These are phyloP conservation scores for Sphagnum tenellum DNA, from an alignment of 225 moss, liverwort and hornwort species.

Conservation along the genomic window DNA sequence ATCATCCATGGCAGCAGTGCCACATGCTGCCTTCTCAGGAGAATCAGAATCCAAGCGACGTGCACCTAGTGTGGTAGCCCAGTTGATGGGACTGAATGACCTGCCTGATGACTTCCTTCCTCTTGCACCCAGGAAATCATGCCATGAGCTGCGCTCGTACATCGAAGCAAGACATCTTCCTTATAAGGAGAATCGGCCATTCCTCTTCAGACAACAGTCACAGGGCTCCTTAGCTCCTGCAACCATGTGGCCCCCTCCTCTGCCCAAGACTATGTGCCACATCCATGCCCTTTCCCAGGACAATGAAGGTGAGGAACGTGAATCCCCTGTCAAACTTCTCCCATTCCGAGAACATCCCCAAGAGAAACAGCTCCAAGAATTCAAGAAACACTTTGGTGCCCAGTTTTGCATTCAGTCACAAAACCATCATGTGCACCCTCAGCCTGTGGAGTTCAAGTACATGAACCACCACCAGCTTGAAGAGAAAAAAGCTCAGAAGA, in stretches of 20 bases:
- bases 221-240: constrained; percentile 18
- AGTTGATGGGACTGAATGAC: constrained; percentile 75
- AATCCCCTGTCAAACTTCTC: constrained; percentile 22
- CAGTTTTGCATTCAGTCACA: constrained; percentile 36
- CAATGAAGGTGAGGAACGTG: constrained; percentile 34
- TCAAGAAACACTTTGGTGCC: constrained; percentile 65
- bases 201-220: constrained; percentile 16
- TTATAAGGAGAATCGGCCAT: background rate
- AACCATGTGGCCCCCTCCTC: constrained; percentile 42
- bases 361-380: constrained; percentile 75
- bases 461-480: constrained; percentile 39
- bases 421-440: background rate
- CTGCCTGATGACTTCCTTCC: constrained; percentile 36
- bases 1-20: no score
- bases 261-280: constrained; percentile 14
- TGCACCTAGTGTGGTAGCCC: constrained; percentile 65
- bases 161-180: constrained; percentile 4
- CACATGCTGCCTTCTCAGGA: constrained; percentile 5
- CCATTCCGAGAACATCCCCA: constrained; percentile 71
- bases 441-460: constrained; percentile 25
- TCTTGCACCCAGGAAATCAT: constrained; percentile 13
- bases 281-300: constrained; percentile 10
- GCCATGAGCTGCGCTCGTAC: constrained; percentile 8
- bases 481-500: constrained; percentile 39
- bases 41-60: constrained; percentile 44